These are phyloP conservation scores for Gnetum montanum DNA, from an alignment of 75 land plant genomes.

Conservation along the genomic window DNA sequence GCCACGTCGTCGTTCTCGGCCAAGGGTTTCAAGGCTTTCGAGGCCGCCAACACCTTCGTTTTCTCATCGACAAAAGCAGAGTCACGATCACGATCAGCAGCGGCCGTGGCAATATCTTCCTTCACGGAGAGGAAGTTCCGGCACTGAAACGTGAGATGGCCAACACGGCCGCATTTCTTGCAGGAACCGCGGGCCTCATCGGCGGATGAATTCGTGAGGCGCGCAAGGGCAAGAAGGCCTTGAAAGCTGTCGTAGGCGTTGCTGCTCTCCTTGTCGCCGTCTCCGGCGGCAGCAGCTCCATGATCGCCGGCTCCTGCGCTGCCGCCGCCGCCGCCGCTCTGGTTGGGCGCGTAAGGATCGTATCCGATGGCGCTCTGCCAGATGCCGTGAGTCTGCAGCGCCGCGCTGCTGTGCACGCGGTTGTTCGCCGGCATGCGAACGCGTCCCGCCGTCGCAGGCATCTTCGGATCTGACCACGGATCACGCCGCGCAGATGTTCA, in stretches of 20 bases:
- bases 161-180: slow-evolving; percentile 85
- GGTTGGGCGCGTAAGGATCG: slow-evolving; percentile 94
- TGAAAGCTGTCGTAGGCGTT: slow-evolving; percentile 93
- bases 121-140: slow-evolving; percentile 71
- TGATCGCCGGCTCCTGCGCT: not conserved
- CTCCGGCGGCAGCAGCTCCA: slow-evolving; percentile 5
- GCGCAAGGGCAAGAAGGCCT: slow-evolving; percentile 89
- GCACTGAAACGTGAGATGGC: slow-evolving; percentile 87
- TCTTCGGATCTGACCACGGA: slow-evolving; percentile 39
- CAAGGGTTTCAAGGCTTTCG: not conserved
- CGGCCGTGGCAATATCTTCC: slow-evolving; percentile 34
- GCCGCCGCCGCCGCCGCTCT: slow-evolving; percentile 4
- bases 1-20: slow-evolving; percentile 4
- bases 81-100: slow-evolving; percentile 28
- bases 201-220: slow-evolving; percentile 56
- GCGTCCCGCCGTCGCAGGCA: slow-evolving; percentile 99
- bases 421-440: slow-evolving; percentile 99
- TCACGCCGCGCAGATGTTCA: no score
- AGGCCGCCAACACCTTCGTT: not conserved
- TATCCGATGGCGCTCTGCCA: slow-evolving; percentile 99
- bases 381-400: slow-evolving; percentile 98
- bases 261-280: slow-evolving; percentile 56
- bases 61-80: not conserved
- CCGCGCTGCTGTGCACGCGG: slow-evolving; percentile 97
- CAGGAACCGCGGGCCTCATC: slow-evolving; percentile 92